Conservation (phyloP, 1,139 yeast genomes). For the Meyerozyma elateridarum region DNA sequence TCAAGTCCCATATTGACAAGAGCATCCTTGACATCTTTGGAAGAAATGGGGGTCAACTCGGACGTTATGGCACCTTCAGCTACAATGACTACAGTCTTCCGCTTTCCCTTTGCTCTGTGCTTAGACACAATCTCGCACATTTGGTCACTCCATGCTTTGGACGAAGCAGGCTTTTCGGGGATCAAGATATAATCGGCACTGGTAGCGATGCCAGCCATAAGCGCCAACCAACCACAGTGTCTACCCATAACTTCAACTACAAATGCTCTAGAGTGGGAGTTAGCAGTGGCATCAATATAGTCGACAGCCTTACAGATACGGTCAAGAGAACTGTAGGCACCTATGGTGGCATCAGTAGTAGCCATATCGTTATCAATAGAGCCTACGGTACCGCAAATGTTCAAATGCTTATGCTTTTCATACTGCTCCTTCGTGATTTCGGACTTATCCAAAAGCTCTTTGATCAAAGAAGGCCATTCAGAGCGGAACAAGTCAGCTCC, state of each 20-base stretch:
- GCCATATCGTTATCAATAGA: constrained; percentile 85
- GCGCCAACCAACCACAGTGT: constrained; percentile 84
- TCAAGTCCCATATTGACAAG: constrained; percentile 64
- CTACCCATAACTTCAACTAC: constrained; percentile 89
- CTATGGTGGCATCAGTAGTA: constrained; percentile 76
- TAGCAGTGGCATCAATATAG: constrained; percentile 80
- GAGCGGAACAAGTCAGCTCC: constrained; percentile 77
- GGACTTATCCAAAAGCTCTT: constrained; percentile 50
- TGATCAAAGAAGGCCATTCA: constrained; percentile 74
- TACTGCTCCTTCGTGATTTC: constrained; percentile 49
- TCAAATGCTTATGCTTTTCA: constrained; percentile 51
- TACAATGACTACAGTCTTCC: constrained; percentile 76
- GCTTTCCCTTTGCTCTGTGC: constrained; percentile 66
- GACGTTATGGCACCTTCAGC: constrained; percentile 80
- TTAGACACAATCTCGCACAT: constrained; percentile 60
- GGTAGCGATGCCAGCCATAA: constrained; percentile 80
- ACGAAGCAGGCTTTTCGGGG: constrained; percentile 70
- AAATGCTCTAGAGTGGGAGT: constrained; percentile 77
- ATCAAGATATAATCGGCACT: constrained; percentile 78
- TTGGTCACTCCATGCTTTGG: constrained; percentile 53
- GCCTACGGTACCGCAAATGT: constrained; percentile 76
- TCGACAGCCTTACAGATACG: constrained; percentile 76
- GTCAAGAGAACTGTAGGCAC: constrained; percentile 73
- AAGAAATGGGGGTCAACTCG: constrained; percentile 59
- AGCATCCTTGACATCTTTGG: constrained; percentile 64